A percentile compares a stretch with the other conserved stretches of the same genome.
Conservation (phyloP, 75 land plant genomes). For the Sequoiadendron giganteum region DNA sequence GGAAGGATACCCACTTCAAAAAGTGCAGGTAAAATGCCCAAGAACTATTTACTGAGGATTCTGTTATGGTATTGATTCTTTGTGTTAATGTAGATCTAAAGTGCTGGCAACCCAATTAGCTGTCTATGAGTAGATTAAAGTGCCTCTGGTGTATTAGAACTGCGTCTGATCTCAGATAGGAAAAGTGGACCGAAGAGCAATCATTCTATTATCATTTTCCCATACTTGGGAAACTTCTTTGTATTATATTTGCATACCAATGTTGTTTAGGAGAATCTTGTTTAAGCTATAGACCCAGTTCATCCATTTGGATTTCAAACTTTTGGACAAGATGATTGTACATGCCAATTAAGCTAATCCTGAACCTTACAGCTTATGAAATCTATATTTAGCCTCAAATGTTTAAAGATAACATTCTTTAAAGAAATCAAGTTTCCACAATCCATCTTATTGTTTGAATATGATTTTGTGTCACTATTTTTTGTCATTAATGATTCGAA, state of each 20-base stretch:
- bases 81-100: neutral
- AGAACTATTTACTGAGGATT: neutral
- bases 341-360: neutral
- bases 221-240: neutral
- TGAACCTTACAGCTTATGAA: neutral
- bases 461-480: too few relatives aligned
- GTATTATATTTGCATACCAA: neutral
- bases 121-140: neutral
- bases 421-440: too few relatives aligned
- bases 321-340: neutral
- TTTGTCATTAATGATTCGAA: too few relatives aligned
- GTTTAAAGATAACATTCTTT: neutral
- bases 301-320: neutral
- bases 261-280: neutral
- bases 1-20: slow-evolving; percentile 10
- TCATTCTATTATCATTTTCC: neutral
- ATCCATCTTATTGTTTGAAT: too few relatives aligned
- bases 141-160: neutral
- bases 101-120: neutral
- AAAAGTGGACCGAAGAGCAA: neutral
- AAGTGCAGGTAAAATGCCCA: slow-evolving; percentile 1
- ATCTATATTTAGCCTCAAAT: neutral
- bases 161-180: neutral
- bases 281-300: neutral
- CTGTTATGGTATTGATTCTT: neutral